Base-by-base conservation (phyloP, 2,329 filamentous ascomycete genomes). In the Diplodia seriata region DNA sequence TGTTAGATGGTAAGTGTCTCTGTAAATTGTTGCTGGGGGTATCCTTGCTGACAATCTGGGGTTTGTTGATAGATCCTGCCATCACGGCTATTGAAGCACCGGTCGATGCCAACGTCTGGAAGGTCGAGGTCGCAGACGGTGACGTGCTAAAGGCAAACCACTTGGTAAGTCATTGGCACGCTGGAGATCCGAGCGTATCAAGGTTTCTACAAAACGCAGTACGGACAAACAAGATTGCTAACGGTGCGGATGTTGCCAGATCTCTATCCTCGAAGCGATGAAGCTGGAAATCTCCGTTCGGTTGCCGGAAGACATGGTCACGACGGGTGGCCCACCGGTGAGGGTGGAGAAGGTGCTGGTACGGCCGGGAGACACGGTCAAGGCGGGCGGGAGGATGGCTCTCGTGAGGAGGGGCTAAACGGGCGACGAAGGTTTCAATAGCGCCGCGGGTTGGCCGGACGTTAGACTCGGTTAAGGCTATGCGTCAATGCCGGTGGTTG, bases 231-330 rank as follows among this genome's bases (percentile, higher is more conserved):
- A 51, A 9, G 36, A 36, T 36, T 11, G 14, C 56, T 59, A 31
- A 59, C 56, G 11, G 1, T 4, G n/a, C 15, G 15, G 23, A 4
- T 33, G 18, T 43, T 49, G 11, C 18, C 33, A 77, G 75, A 73
- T 82, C 20, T 76, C 77, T 0, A 79, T 82, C n/a, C 75, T 83
- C 4, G 81, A 83, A 69, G 81, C 81, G 1, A 82, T 82, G 81
- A 82, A 83, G 71, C 72, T 82, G 11, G 81, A 82, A 68, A 82
- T 83, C 70, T 77, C 79, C n/a, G 80, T 83, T 40, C 78, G 80
- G 64, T 74, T 74, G 4, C 78, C 79, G 0, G 76, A 79, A 2
- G 74, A 75, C 59, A 62, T 73, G 20, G 70, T 68, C 18, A 70
- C 72, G 7, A 66, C 65, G 6, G 23, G 33, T 33, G 23, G 50